A percentile compares a stretch with the other conserved stretches of the same genome.
These are phyloP conservation scores for Elsinoe australis DNA, from an alignment of 2,329 filamentous ascomycete species.

Conservation along the genomic window DNA sequence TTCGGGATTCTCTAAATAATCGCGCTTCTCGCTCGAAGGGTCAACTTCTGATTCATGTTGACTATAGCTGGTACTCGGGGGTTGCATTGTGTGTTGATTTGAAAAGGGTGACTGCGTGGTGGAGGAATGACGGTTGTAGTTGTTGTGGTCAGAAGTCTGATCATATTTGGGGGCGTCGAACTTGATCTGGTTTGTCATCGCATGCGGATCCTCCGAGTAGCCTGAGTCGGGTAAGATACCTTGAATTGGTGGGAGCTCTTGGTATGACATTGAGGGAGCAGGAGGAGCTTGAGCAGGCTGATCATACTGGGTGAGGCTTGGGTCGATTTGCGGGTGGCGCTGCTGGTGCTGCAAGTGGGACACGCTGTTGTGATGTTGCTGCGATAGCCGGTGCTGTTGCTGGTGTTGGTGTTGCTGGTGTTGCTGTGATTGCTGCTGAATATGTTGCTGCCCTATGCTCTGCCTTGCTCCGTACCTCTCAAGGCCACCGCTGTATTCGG, in stretches of 20 bases:
- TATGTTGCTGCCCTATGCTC: constrained; percentile 19
- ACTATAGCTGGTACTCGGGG: constrained; percentile 28
- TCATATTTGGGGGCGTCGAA: constrained; percentile 29
- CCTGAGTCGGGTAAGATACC: constrained; percentile 40
- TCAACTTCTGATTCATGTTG: constrained; percentile 28
- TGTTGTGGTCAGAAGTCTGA: constrained; percentile 25
- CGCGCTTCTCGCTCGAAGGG: constrained; percentile 42
- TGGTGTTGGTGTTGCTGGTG: constrained; percentile 26
- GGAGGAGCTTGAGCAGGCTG: constrained; percentile 28
- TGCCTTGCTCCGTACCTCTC: constrained; percentile 59
- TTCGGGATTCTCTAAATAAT: constrained; percentile 64
- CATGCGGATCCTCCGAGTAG: constrained; percentile 29
- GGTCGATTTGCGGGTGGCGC: constrained; percentile 13
- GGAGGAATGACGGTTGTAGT: constrained; percentile 24
- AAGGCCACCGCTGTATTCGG: constrained; percentile 75
- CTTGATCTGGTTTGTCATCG: constrained; percentile 17
- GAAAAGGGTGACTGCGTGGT: constrained; percentile 27
- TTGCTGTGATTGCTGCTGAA: constrained; percentile 28
- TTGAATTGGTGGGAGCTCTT: constrained; percentile 46
- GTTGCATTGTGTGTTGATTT: constrained; percentile 34
- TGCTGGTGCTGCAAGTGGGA: constrained; percentile 11
- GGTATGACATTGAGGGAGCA: constrained; percentile 34
- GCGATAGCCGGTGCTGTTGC: constrained; percentile 3
- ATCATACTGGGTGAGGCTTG: constrained; percentile 23
- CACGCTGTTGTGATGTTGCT: constrained; percentile 15